Percentiles rank a stretch among this genome's conserved stretches.
Conservation (phyloP, 1,284 basidiomycete genomes). For the Heterobasidion annosum region DNA sequence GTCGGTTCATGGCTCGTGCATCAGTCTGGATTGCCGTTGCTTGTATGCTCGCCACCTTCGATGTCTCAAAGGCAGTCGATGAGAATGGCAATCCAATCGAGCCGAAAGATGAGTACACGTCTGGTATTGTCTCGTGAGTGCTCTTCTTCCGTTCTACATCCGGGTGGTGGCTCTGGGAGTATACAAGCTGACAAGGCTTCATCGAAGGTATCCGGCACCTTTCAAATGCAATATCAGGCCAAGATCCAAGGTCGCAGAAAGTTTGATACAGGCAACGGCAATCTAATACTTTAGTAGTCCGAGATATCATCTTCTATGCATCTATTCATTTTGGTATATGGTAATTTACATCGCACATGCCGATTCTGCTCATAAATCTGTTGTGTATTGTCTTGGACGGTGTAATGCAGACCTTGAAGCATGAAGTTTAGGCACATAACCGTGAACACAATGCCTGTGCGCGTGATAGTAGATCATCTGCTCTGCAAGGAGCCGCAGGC, state of each 20-base stretch:
- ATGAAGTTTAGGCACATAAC: too few species aligned
- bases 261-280: conserved; percentile 3
- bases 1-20: conserved; percentile 26
- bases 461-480: too few species aligned
- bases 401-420: too few species aligned
- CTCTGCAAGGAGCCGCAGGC: too few species aligned
- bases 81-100: conserved; percentile 1
- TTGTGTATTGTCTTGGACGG: too few species aligned
- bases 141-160: neutral
- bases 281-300: neutral
- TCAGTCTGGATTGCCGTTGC: conserved; percentile 28
- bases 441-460: too few species aligned
- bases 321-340: too few species aligned
- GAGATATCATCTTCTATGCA: too few species aligned
- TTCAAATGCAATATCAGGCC: conserved; percentile 8
- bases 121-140: conserved; percentile 11
- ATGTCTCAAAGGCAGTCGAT: conserved; percentile 11
- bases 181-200: neutral
- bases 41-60: conserved; percentile 23
- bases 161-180: too few species aligned
- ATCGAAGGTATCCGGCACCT: conserved; percentile 3
- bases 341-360: too few species aligned
- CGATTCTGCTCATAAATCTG: too few species aligned
- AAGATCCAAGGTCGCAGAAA: conserved; percentile 3
- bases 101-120: conserved; percentile 4